Percentiles rank a stretch among this genome's conserved stretches.
phyloP scores from a whole-genome alignment of 2,329 filamentous ascomycete species.

The Ceratocystis huliohia region DNA sequence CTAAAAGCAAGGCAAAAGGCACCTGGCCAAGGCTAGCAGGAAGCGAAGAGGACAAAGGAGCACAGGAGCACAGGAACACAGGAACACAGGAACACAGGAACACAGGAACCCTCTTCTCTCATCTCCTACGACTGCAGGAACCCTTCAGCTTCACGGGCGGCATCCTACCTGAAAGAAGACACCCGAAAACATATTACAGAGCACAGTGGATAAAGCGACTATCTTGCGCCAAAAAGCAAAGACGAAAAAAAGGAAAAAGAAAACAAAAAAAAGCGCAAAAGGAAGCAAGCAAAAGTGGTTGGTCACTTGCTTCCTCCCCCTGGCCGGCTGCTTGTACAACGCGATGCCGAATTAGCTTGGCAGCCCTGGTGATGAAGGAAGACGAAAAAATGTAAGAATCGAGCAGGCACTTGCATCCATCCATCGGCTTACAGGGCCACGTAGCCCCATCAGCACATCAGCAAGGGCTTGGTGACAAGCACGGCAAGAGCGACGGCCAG shows the following conservation, averaged over 20 bases:
- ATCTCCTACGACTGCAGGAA: slow-evolving; percentile 1
- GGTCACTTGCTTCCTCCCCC: not conserved
- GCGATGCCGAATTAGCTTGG: not conserved
- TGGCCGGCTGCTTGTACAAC: not conserved
- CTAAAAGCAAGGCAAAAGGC: not conserved
- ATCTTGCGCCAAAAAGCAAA: too few species aligned
- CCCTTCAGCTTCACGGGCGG: not conserved
- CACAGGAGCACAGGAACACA: too few species aligned
- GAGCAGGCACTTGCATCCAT: not conserved
- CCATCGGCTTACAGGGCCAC: not conserved
- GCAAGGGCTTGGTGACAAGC: not conserved
- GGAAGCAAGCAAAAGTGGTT: not conserved
- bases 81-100: not conserved
- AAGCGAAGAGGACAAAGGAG: not conserved
- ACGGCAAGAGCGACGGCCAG: not conserved
- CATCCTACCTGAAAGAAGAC: not conserved
- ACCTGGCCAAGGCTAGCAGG: not conserved
- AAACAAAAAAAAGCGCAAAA: too few species aligned
- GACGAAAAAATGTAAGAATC: not conserved
- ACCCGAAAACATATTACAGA: not conserved
- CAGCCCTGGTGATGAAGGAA: not conserved
- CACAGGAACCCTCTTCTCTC: not conserved
- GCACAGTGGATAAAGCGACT: too few species aligned
- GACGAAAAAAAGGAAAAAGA: too few species aligned
- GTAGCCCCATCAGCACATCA: not conserved